Conservation (phyloP, 176 grass and related monocot species). For the Themeda triandra region DNA sequence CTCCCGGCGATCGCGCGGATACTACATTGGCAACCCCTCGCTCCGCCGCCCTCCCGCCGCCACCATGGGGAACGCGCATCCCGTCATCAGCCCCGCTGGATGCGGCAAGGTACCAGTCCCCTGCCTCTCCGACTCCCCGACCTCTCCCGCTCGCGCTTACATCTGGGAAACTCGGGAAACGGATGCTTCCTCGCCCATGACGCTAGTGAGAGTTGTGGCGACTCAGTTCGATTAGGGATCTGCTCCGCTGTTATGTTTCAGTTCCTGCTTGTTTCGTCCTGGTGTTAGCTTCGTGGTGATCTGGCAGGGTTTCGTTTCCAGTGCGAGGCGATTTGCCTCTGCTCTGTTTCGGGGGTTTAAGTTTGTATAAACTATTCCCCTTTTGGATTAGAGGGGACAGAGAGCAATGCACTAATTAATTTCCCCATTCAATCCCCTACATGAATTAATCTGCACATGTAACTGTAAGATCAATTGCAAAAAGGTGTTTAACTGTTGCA, state of each 20-base stretch:
- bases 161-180: background rate
- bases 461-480: background rate
- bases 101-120: constrained; percentile 68
- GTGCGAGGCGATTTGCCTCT: background rate
- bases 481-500: background rate
- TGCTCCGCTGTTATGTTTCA: background rate
- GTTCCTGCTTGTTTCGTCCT: background rate
- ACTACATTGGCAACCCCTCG: background rate
- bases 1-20: too few species aligned
- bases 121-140: background rate
- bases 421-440: background rate
- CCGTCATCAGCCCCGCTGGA: constrained; percentile 86
- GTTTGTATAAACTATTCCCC: background rate
- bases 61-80: constrained; percentile 77
- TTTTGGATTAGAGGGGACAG: background rate
- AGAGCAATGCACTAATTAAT: background rate
- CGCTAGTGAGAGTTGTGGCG: background rate
- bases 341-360: background rate
- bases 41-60: background rate
- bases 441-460: background rate
- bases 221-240: background rate
- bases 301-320: background rate
- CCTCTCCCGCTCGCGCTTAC: background rate
- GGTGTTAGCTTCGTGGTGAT: background rate
- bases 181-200: background rate